Conservation (phyloP, 768 basidiomycete species). For the Amanita jacksonii region DNA sequence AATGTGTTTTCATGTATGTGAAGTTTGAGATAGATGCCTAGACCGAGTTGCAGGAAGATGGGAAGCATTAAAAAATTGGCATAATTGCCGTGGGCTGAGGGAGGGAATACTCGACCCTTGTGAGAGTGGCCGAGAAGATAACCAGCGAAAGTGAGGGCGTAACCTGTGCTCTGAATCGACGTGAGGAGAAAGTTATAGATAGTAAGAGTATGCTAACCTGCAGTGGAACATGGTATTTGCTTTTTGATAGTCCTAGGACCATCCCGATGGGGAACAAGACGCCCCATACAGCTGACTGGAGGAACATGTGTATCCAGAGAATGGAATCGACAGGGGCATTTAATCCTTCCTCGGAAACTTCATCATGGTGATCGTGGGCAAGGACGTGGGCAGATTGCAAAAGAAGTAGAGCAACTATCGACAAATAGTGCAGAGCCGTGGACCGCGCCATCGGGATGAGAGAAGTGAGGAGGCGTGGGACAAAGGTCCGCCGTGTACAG, state of each 20-base stretch:
- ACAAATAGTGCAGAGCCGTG: not conserved
- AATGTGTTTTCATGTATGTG: slow-evolving; percentile 76
- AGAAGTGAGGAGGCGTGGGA: not conserved
- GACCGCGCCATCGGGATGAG: not conserved
- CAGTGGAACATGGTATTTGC: slow-evolving; percentile 85
- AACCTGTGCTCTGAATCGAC: slow-evolving; percentile 44
- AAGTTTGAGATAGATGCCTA: slow-evolving; percentile 87
- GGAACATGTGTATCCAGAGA: slow-evolving; percentile 73
- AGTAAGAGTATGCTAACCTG: slow-evolving; percentile 41
- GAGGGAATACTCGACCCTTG: slow-evolving; percentile 65
- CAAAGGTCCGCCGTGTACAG: not conserved
- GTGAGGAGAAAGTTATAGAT: not conserved
- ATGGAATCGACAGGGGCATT: slow-evolving; percentile 65
- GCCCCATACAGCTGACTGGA: slow-evolving; percentile 80
- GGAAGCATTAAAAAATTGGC: slow-evolving; percentile 59
- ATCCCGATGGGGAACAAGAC: slow-evolving; percentile 79
- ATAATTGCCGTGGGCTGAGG: slow-evolving; percentile 63
- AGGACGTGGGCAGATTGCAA: slow-evolving; percentile 16
- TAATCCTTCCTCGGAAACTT: slow-evolving; percentile 51
- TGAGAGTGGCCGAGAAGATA: slow-evolving; percentile 85
- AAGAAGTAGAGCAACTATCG: slow-evolving; percentile 7
- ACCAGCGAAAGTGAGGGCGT: slow-evolving; percentile 61
- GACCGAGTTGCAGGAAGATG: slow-evolving; percentile 51
- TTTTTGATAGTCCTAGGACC: slow-evolving; percentile 67
- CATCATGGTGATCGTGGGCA: slow-evolving; percentile 60